These are phyloP conservation scores for Arxiozyma heterogenica DNA, from an alignment of 1,139 yeast genomes.

Conservation along the genomic window DNA sequence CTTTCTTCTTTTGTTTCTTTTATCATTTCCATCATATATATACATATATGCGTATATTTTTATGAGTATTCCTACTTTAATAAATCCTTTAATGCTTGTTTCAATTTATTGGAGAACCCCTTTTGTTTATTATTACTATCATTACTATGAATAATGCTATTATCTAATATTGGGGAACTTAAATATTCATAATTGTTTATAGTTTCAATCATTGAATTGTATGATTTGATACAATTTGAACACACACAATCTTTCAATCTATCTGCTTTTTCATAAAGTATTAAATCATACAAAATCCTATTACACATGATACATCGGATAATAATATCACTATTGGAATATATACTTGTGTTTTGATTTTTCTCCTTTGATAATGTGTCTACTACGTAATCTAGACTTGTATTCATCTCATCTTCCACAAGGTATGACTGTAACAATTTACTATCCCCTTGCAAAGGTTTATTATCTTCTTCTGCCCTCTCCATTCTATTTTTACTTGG, in stretches of 20 bases:
- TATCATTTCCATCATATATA: background rate
- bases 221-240: slow-evolving; percentile 49
- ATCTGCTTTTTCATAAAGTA: slow-evolving; percentile 33
- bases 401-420: background rate
- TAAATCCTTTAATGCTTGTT: slow-evolving; percentile 21
- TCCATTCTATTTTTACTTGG: too few relatives aligned
- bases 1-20: too few relatives aligned
- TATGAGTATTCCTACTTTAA: background rate
- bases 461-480: background rate
- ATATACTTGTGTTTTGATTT: background rate
- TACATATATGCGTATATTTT: background rate
- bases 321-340: background rate
- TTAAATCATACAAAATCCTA: slow-evolving; percentile 55
- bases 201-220: slow-evolving; percentile 43
- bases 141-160: background rate
- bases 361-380: background rate
- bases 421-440: background rate
- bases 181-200: slow-evolving; percentile 29
- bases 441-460: background rate
- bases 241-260: slow-evolving; percentile 49
- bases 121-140: background rate
- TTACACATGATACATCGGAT: slow-evolving; percentile 53
- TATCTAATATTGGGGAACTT: background rate
- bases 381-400: background rate
- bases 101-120: slow-evolving; percentile 28